Percentiles rank a stretch among this genome's conserved stretches.
These are phyloP conservation scores for Dichomitus squalens DNA, from an alignment of 1,284 basidiomycete species.

Conservation along the genomic window DNA sequence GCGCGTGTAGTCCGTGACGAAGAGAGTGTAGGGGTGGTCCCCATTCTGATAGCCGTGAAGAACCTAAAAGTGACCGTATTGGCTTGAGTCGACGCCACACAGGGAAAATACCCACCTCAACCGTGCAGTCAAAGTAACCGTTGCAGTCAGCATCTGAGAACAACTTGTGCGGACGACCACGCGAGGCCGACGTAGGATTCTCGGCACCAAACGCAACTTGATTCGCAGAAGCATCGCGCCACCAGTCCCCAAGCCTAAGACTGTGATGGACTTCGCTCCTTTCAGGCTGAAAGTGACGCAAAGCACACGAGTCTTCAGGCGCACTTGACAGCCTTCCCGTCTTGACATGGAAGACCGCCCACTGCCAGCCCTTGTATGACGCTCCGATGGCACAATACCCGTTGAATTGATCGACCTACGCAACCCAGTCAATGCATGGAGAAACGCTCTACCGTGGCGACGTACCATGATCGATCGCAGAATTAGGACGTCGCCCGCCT, in stretches of 20 bases:
- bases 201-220: conserved; percentile 1
- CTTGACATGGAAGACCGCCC: conserved; percentile 32
- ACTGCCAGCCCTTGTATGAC: conserved; percentile 30
- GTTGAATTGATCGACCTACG: conserved; percentile 34
- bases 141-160: conserved; percentile 42
- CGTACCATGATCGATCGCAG: conserved; percentile 31
- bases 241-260: conserved; percentile 53
- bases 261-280: conserved; percentile 40
- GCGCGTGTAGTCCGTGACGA: conserved; percentile 69
- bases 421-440: neutral
- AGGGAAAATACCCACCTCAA: conserved; percentile 52
- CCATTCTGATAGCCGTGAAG: conserved; percentile 44
- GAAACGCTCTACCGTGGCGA: neutral
- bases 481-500: conserved; percentile 47
- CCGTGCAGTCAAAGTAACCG: conserved; percentile 69
- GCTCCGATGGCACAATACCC: conserved; percentile 36
- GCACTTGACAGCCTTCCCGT: conserved; percentile 15
- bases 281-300: conserved; percentile 23
- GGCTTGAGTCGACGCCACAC: neutral
- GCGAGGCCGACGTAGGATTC: neutral
- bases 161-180: conserved; percentile 42
- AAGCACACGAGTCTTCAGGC: neutral
- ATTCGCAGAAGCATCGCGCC: conserved; percentile 5
- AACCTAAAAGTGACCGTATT: conserved; percentile 39
- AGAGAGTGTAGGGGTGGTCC: conserved; percentile 48